These are phyloP conservation scores for Linum lewisii DNA, from an alignment of 345 rosid genomes.

Conservation along the genomic window DNA sequence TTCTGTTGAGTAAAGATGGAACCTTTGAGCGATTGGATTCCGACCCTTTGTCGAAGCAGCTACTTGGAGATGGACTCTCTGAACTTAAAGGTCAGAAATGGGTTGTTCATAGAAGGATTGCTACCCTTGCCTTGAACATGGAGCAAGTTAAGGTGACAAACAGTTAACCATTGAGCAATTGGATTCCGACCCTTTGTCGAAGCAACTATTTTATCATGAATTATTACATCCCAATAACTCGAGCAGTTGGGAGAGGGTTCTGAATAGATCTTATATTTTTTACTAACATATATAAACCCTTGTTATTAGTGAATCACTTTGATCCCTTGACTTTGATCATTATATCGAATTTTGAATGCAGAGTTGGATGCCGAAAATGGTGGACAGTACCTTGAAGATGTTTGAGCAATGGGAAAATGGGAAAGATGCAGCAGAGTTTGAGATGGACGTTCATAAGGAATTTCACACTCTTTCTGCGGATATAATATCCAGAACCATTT, in stretches of 20 bases:
- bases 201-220: too few species aligned
- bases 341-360: slow-evolving; percentile 3
- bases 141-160: slow-evolving; percentile 58
- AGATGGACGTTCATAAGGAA: slow-evolving; percentile 51
- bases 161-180: not conserved
- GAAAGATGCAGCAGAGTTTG: slow-evolving; percentile 47
- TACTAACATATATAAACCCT: too few species aligned
- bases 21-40: slow-evolving; percentile 27
- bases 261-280: too few species aligned
- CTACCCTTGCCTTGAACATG: slow-evolving; percentile 50
- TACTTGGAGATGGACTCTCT: slow-evolving; percentile 61
- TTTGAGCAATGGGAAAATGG: slow-evolving; percentile 57
- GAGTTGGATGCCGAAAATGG: slow-evolving; percentile 73
- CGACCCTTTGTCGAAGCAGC: slow-evolving; percentile 48
- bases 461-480: slow-evolving; percentile 61
- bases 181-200: too few species aligned
- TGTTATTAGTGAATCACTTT: too few species aligned
- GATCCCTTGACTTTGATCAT: not conserved
- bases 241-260: too few species aligned
- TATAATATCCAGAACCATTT: slow-evolving; percentile 70
- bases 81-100: slow-evolving; percentile 57
- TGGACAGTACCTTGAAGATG: slow-evolving; percentile 35
- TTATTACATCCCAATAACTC: too few species aligned
- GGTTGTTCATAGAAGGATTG: slow-evolving; percentile 57
- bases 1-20: slow-evolving; percentile 31